phyloP scores from a whole-genome alignment of 2,329 filamentous ascomycete species.

The Aschersonia sp. region DNA sequence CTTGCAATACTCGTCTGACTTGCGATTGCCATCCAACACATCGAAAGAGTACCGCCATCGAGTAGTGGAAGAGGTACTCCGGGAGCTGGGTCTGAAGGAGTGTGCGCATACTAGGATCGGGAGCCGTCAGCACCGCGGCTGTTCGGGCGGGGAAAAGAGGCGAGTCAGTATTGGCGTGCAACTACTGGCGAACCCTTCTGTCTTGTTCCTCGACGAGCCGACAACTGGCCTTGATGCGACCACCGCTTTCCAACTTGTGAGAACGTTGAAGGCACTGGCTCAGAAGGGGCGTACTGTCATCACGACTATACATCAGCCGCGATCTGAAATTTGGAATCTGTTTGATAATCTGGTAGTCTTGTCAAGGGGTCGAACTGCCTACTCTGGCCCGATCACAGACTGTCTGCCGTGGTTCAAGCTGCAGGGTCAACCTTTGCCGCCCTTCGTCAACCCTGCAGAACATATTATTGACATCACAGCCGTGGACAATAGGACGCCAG shows the following conservation, averaged over 20 bases:
- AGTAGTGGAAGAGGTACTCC: conserved; percentile 63
- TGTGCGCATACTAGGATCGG: conserved; percentile 65
- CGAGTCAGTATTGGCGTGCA: conserved; percentile 67
- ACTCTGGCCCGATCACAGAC: conserved; percentile 43
- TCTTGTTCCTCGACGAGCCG: conserved; percentile 67
- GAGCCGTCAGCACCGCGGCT: conserved; percentile 56
- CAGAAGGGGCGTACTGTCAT: conserved; percentile 56
- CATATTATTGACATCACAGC: conserved; percentile 63
- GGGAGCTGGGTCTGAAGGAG: conserved; percentile 62
- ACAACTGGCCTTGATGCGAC: conserved; percentile 68
- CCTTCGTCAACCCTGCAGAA: conserved; percentile 67
- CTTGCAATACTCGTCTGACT: conserved; percentile 55
- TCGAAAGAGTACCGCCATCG: conserved; percentile 41
- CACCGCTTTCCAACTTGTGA: conserved; percentile 59
- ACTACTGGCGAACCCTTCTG: conserved; percentile 62
- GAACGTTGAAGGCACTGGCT: conserved; percentile 54
- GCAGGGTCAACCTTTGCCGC: conserved; percentile 46
- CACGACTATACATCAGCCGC: conserved; percentile 62
- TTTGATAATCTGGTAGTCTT: conserved; percentile 61
- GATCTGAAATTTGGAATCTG: conserved; percentile 66
- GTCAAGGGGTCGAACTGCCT: conserved; percentile 53
- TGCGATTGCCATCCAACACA: conserved; percentile 51
- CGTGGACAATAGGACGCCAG: conserved; percentile 55
- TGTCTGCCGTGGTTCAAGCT: conserved; percentile 51
- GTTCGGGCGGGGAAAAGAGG: conserved; percentile 67